These are phyloP conservation scores for Thymus mandschuricus DNA, from an alignment of 257 asterid species.

Conservation along the genomic window DNA sequence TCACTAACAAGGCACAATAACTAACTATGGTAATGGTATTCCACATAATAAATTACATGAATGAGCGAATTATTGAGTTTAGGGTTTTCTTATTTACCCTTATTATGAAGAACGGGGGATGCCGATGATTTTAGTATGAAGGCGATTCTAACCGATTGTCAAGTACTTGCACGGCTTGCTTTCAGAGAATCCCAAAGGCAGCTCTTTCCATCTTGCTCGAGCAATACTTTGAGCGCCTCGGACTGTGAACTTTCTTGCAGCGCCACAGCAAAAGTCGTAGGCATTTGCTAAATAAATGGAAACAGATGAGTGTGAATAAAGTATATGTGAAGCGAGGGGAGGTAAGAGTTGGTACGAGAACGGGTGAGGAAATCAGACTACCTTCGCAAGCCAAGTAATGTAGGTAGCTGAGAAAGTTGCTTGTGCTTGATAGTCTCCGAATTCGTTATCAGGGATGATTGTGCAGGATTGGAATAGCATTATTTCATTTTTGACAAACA, in stretches of 20 bases:
- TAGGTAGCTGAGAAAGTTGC: conserved; percentile 74
- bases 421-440: conserved; percentile 80
- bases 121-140: too few relatives aligned
- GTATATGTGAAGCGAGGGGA: background rate
- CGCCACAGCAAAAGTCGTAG: conserved; percentile 46
- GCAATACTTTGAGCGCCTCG: conserved; percentile 44
- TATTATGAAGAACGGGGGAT: too few relatives aligned
- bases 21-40: background rate
- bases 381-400: conserved; percentile 84
- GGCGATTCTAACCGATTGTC: background rate
- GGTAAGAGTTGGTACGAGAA: background rate
- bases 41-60: background rate
- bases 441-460: conserved; percentile 59
- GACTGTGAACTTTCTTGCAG: conserved; percentile 45
- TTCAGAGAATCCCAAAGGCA: conserved; percentile 58
- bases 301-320: background rate
- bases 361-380: conserved; percentile 26
- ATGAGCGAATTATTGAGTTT: background rate
- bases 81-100: too few relatives aligned
- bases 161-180: conserved; percentile 19
- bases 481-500: conserved; percentile 55
- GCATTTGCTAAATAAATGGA: conserved; percentile 56
- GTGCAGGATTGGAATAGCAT: conserved; percentile 53
- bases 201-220: conserved; percentile 50
- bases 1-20: background rate